Evolutionary conservation across 2,329 filamentous ascomycete species (phyloP).

Genomic region (Geosmithia morbida): DNA sequence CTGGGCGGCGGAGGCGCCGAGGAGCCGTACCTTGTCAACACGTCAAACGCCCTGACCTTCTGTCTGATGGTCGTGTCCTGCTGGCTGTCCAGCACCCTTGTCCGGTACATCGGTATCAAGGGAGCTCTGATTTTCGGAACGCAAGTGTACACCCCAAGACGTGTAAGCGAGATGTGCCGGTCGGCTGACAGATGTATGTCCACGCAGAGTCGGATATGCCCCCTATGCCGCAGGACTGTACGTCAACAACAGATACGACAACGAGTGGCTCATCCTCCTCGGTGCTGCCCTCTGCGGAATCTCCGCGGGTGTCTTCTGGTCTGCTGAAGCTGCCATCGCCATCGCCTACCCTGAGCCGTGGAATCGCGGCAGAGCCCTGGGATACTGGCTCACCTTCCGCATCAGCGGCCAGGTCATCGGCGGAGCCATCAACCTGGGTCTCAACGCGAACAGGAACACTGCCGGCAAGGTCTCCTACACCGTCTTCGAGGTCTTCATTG

Average conservation of each 20-base stretch:
- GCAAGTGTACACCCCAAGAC: constrained; percentile 14
- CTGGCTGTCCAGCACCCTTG: constrained; percentile 29
- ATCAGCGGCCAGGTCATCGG: constrained; percentile 29
- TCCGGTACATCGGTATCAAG: constrained; percentile 9
- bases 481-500: constrained; percentile 22
- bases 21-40: constrained; percentile 50
- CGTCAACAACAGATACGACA: constrained; percentile 29
- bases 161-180: too few relatives aligned
- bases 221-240: constrained; percentile 30
- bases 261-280: constrained; percentile 22
- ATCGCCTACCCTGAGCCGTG: constrained; percentile 10
- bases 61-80: constrained; percentile 29
- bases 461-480: constrained; percentile 6
- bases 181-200: constrained; percentile 22
- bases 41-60: constrained; percentile 34
- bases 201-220: constrained; percentile 22
- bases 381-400: constrained; percentile 27
- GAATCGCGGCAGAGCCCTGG: constrained; percentile 2
- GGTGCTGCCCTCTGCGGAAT: constrained; percentile 22
- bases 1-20: constrained; percentile 30
- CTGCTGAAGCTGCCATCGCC: constrained; percentile 6
- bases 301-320: constrained; percentile 18
- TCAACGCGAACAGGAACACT: constrained; percentile 24
- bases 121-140: constrained; percentile 24
- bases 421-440: constrained; percentile 28